Conservation (phyloP, 345 rosid species). For the Firmiana major region DNA sequence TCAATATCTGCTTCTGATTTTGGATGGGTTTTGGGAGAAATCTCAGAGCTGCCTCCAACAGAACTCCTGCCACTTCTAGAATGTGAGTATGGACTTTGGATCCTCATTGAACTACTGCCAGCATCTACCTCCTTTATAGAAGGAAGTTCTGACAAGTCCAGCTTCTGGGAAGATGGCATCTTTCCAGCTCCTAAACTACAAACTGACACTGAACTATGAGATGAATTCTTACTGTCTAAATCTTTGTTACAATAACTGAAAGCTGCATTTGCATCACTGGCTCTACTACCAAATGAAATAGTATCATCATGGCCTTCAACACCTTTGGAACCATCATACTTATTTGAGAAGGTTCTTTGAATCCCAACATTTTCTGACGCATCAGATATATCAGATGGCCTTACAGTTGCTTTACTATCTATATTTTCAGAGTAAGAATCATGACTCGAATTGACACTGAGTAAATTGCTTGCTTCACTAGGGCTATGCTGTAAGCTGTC, state of each 20-base stretch:
- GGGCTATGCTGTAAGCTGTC: conserved; percentile 37
- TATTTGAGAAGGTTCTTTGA: conserved; percentile 30
- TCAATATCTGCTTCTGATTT: conserved; percentile 34
- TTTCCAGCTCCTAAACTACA: conserved; percentile 40
- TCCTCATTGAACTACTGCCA: conserved; percentile 21
- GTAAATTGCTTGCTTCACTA: conserved; percentile 61
- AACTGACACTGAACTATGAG: conserved; percentile 37
- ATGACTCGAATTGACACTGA: conserved; percentile 43
- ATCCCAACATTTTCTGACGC: conserved; percentile 38
- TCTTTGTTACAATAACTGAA: conserved; percentile 27
- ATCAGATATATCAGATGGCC: conserved; percentile 38
- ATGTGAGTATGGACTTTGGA: conserved; percentile 13
- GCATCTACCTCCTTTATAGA: conserved; percentile 22
- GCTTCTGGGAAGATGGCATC: conserved; percentile 31
- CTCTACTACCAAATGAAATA: conserved; percentile 41
- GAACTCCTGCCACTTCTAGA: conserved; percentile 12
- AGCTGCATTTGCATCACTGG: conserved; percentile 27
- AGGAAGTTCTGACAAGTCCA: conserved; percentile 31
- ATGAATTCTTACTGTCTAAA: conserved; percentile 39
- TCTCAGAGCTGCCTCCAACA: conserved; percentile 20
- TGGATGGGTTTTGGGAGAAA: conserved; percentile 21
- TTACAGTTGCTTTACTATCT: conserved; percentile 50
- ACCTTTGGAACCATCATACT: conserved; percentile 33
- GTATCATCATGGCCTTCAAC: conserved; percentile 61
- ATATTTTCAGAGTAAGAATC: conserved; percentile 60